Percentiles rank a stretch among this genome's conserved stretches.
phyloP scores from a whole-genome alignment of 768 basidiomycete species.

The Suillus spraguei region DNA sequence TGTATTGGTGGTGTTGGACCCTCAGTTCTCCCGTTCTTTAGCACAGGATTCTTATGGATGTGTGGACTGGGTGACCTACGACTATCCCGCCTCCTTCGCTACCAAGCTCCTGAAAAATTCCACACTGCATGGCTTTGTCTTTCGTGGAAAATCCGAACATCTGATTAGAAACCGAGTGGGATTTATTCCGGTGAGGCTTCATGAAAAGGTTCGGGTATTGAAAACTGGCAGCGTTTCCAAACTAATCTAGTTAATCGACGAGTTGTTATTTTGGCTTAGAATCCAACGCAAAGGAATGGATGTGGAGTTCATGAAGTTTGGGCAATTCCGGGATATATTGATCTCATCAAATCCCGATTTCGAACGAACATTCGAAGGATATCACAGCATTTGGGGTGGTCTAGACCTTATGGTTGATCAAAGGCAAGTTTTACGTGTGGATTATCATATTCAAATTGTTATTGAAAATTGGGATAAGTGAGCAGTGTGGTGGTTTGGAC shows the following conservation, averaged over 20 bases:
- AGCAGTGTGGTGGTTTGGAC: not conserved
- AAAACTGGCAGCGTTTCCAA: too few relatives aligned
- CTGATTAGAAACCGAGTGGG: not conserved
- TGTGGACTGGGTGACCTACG: not conserved
- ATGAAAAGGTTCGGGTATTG: not conserved
- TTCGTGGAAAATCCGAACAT: not conserved
- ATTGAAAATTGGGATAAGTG: not conserved
- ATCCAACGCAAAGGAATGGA: too few relatives aligned
- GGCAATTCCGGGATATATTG: too few relatives aligned
- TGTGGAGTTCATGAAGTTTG: too few relatives aligned
- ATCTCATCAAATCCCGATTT: too few relatives aligned
- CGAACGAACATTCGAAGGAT: too few relatives aligned
- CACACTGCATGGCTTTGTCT: not conserved
- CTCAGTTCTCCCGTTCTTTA: not conserved
- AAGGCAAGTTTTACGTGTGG: too few relatives aligned
- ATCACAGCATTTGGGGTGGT: too few relatives aligned
- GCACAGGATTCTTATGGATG: not conserved
- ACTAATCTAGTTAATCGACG: too few relatives aligned
- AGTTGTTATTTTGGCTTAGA: too few relatives aligned
- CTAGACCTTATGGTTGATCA: too few relatives aligned
- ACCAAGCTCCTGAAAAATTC: not conserved
- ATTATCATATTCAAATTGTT: too few relatives aligned
- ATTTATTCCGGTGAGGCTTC: not conserved
- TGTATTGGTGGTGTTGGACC: not conserved
- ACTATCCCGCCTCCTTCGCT: not conserved